Base-by-base conservation (phyloP, 2,329 filamentous ascomycete species). In the Ciborinia camelliae region DNA sequence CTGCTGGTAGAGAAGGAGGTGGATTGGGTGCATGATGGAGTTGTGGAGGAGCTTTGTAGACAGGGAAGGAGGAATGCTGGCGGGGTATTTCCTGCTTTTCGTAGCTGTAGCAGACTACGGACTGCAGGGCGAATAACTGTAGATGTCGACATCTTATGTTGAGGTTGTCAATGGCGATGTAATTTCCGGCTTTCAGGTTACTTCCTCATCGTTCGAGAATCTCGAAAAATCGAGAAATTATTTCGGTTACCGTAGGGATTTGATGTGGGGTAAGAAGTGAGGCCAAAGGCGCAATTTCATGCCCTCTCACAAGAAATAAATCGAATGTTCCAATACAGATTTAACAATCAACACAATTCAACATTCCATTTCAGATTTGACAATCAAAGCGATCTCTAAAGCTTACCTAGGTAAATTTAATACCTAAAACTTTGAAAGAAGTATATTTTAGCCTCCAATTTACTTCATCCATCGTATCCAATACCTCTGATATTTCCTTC, bases 11-110 rank as follows among this genome's bases (percentile, higher is more conserved):
- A 75, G 68, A 77, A 77, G 57, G 71, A 54, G 61, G 72, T 69
- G 62, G 63, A 69, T 69, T 74, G 74, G 26, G 58, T 54, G 26
- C 37, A 48, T 51, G 62, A 62, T 47, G 72, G 69, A 14, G n/a
- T 62, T 30, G 39, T 55, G 53, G 41, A 59, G 53, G 52, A 59
- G 26, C 47, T 47, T 18, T 69, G 60, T 48, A 73, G 63, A 45
- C 72, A 71, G 0, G 75, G 74, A 12, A 75, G 68, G 60, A 76
- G 74, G 69, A 76, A 77, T 8, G 66, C 66, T 20, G 73, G 71
- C 5, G 71, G 71, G 28, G 65, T 66, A 37, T 71, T 66, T 30
- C 62, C 51, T n/a, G 57, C 35, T 48, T 66, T 65, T 58, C 54
- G 68, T 28, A 68, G 35, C 48, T 66, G 64, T 35, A 71, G 39